Evolutionary conservation across 2,329 filamentous ascomycete genomes (phyloP).

Genomic region (Verticillium tricorpus): DNA sequence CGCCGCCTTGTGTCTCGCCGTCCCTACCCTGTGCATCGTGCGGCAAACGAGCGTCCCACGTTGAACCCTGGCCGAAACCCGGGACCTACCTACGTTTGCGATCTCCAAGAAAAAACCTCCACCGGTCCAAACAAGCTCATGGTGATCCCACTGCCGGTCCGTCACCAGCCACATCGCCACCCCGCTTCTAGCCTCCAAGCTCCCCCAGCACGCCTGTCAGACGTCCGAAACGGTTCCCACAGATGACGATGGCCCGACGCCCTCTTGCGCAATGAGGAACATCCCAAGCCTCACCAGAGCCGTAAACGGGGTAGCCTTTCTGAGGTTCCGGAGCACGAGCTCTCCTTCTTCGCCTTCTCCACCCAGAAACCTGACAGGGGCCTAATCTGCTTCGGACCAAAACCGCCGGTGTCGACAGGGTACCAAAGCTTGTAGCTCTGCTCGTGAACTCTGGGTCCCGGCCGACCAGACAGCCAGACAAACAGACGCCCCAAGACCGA

Average conservation of each 20-base stretch:
- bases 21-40: background rate
- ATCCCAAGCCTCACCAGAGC: background rate
- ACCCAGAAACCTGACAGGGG: background rate
- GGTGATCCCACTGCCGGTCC: background rate
- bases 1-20: background rate
- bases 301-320: background rate
- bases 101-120: background rate
- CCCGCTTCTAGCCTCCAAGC: background rate
- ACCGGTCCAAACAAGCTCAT: background rate
- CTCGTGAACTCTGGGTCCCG: background rate
- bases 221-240: background rate
- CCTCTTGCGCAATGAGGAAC: background rate
- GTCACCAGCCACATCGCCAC: background rate
- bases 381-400: constrained; percentile 6
- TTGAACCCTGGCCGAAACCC: background rate
- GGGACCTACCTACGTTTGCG: background rate
- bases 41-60: background rate
- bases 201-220: background rate
- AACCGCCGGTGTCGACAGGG: constrained; percentile 8
- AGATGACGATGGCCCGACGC: background rate
- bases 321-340: too few relatives aligned
- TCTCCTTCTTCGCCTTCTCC: too few relatives aligned
- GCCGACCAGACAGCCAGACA: background rate
- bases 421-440: background rate
- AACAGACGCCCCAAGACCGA: constrained; percentile 11